Evolutionary conservation across 108 stramenopile species (phyloP).

Genomic region (Nitzschia inconspicua): DNA sequence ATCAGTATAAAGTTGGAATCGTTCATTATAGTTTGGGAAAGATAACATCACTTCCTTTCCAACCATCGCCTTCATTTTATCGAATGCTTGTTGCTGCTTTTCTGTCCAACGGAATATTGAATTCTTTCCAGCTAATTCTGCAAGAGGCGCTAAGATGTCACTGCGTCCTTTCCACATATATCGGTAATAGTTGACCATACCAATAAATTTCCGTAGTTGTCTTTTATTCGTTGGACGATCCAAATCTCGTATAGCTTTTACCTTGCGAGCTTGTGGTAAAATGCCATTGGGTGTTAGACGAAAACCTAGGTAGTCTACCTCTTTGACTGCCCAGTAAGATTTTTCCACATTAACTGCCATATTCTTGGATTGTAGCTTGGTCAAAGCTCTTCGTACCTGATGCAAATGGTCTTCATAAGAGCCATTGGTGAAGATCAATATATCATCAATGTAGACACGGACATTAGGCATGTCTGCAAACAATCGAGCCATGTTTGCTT

Average conservation of each 20-base stretch:
- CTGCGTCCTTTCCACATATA: constrained; percentile 38
- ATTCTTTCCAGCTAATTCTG: constrained; percentile 13
- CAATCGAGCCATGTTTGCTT: constrained; percentile 19
- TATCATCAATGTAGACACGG: constrained; percentile 21
- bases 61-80: constrained; percentile 30
- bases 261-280: no score
- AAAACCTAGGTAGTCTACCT: no score
- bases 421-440: no score
- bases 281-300: no score
- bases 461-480: constrained; percentile 14
- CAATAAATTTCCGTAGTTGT: constrained; percentile 32
- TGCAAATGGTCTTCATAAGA: constrained; percentile 34
- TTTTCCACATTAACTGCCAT: constrained; percentile 21
- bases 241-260: not conserved
- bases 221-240: not conserved
- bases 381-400: not conserved
- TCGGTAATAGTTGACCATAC: constrained; percentile 42
- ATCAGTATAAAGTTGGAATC: constrained; percentile 28
- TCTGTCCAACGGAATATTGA: constrained; percentile 27
- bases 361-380: no score
- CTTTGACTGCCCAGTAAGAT: constrained; percentile 30
- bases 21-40: constrained; percentile 36
- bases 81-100: constrained; percentile 37
- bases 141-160: constrained; percentile 41
- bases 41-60: constrained; percentile 29